Evolutionary conservation across 2,329 filamentous ascomycete genomes (phyloP).

Genomic region (Botrytis squamosa): DNA sequence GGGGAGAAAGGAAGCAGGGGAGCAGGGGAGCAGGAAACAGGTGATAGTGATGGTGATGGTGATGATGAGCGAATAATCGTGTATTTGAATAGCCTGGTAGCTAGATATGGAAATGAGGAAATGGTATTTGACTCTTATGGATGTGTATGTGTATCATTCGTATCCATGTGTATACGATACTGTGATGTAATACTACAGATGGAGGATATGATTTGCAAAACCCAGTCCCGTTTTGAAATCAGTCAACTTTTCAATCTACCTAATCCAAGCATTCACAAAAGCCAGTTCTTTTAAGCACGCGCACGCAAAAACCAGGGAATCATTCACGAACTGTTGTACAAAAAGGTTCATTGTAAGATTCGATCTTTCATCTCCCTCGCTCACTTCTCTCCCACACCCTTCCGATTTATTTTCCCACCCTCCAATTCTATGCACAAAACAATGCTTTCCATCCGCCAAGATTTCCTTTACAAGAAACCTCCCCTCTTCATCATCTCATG

Average conservation of each 20-base stretch:
- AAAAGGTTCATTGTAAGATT: constrained; percentile 7
- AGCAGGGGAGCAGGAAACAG: background rate
- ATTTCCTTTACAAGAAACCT: background rate
- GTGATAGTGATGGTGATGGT: background rate
- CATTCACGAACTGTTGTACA: constrained; percentile 11
- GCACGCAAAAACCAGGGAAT: background rate
- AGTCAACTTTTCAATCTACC: background rate
- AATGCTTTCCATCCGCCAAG: background rate
- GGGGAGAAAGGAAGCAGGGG: background rate
- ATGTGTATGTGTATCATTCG: background rate
- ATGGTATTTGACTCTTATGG: background rate
- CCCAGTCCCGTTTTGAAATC: background rate
- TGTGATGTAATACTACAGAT: background rate
- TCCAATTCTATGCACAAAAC: constrained; percentile 19
- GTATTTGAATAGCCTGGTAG: background rate
- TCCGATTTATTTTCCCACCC: background rate
- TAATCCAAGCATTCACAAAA: background rate
- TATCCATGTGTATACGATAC: background rate
- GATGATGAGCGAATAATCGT: background rate
- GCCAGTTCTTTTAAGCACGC: background rate
- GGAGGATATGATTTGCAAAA: background rate
- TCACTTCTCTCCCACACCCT: background rate
- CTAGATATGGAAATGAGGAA: background rate
- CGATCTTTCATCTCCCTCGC: constrained; percentile 3
- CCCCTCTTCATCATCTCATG: background rate